Evolutionary conservation across 2,329 filamentous ascomycete genomes (phyloP), one percentile per base, ranked within the genome.

Genomic region (Myriosclerotinia curreyana): DNA sequence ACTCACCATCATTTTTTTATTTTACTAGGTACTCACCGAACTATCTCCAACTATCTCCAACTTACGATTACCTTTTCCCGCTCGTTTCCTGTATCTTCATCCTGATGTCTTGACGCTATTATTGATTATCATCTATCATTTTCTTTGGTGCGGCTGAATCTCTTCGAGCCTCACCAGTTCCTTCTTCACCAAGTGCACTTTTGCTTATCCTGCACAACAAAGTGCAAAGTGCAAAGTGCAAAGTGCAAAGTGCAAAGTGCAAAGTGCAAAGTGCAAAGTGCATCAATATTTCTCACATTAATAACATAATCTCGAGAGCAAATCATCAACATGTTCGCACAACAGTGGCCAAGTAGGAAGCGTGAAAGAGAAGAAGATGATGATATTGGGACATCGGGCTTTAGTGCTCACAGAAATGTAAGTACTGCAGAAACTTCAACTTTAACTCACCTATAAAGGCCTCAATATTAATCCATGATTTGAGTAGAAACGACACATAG

Each of bases 351-450:
- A 11, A 65, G 25, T 49, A 66, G 68, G 58, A 74, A 75, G 66
- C 70, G 73, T 36, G 66, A 65, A 15, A 67, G 73, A 51, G 69
- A 74, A 7, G 70, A 73, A 36, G 71, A 73, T 5, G 72, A 72
- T n/a, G 70, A 72, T 25, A 60, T 62, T 59, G 64, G 34, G 25
- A 65, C 66, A 8, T 65, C 65, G 28, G 70, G 73, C 61, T 74
- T 74, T 64, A 68, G 71, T 56, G 72, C 73, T 51, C 73, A 75
- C 64, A 68, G 73, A 58, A 70, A 62, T 49, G 73, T 74, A 67
- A 70, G 60, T 48, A 15, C 20, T 60, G 42, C n/a, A 54, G 20
- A 22, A 36, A n/a, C 42, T 54, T 49, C 61, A n/a, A 36, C 17
- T 31, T 36, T 46, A 48, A 25, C 38, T 52, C 22, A 46, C 44